phyloP scores from a whole-genome alignment of 257 asterid genomes.

The Nicotiana paniculata region DNA sequence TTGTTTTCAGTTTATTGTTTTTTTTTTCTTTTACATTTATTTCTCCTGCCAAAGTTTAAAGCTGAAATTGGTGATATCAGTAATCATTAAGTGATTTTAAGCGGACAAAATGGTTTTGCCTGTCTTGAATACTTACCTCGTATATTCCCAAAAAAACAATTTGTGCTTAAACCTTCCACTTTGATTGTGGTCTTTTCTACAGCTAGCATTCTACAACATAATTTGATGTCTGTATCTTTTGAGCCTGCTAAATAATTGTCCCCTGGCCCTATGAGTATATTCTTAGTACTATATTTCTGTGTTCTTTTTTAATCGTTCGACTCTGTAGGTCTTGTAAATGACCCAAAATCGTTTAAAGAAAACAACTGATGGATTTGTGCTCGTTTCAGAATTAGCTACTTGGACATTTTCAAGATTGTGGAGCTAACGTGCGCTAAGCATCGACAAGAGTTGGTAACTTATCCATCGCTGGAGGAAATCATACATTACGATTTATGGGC shows the following conservation, averaged over 20 bases:
- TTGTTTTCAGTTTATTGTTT: neutral
- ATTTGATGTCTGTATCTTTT: neutral
- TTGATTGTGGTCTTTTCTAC: neutral
- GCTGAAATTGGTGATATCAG: neutral
- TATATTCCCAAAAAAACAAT: neutral
- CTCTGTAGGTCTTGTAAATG: neutral
- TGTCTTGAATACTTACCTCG: neutral
- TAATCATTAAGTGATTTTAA: neutral
- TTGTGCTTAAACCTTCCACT: neutral
- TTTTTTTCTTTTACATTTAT: too few species aligned
- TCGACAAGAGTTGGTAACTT: constrained; percentile 46
- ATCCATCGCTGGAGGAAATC: constrained; percentile 84
- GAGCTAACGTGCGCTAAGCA: constrained; percentile 88
- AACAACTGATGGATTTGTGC: neutral
- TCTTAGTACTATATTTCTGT: neutral
- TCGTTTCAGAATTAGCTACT: constrained; percentile 67
- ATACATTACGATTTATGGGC: constrained; percentile 96
- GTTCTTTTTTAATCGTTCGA: neutral
- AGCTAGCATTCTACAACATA: neutral
- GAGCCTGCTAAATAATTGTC: neutral
- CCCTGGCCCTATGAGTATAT: too few species aligned
- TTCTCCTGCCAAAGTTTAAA: neutral
- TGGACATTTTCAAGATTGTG: constrained; percentile 88
- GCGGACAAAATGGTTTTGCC: neutral
- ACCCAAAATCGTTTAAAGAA: neutral